Base-by-base conservation (phyloP, 2,329 filamentous ascomycete species). In the Lachnellula occidentalis region DNA sequence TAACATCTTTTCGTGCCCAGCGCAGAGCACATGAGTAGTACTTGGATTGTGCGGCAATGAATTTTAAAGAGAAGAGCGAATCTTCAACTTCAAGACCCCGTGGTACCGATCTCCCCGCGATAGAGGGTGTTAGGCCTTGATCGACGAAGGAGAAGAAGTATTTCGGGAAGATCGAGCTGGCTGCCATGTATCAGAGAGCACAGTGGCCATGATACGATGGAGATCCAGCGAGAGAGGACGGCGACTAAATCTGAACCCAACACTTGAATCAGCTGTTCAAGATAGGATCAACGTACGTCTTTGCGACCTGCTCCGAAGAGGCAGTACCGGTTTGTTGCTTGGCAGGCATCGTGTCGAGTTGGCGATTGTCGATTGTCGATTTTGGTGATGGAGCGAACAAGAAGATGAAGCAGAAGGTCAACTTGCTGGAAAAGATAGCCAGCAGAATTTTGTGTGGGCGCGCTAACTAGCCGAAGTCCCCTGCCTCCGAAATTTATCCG, bases 11-110 rank as follows among this genome's bases (percentile, higher is more conserved):
- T 59, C 47, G 37, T 58, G 48, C 37, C 34, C 42, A 49, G 53
- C 43, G 54, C 58, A 53, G 46, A 48, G 51, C 24, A 51, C 54
- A 56, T 48, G 45, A 57, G 57, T 56, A 64, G 45, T 64, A 66
- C 57, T 59, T 66, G 15, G 72, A 61, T 72, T 60, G 57, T 55
- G 70, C 77, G 82, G 85, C 84, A 86, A 86, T 90, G 64, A 21
- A 76, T 90, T 92, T 90, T 64, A 81, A 85, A 80, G 83, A 81
- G 87, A 90, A 90, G 78, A 76, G 61, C 58, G 57, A 58, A 59
- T 66, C 76, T 90, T 90, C 85, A 86, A 74, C 85, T 80, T 85
- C 88, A 92, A 92, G 76, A 86, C 86, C 88, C 84, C 79, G 73
- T 71, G 72, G 76, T 72, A 73, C 77, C 71, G 82, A 80, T 85